Base-by-base conservation (phyloP, 805 yeast genomes). In the Candida silvatica region DNA sequence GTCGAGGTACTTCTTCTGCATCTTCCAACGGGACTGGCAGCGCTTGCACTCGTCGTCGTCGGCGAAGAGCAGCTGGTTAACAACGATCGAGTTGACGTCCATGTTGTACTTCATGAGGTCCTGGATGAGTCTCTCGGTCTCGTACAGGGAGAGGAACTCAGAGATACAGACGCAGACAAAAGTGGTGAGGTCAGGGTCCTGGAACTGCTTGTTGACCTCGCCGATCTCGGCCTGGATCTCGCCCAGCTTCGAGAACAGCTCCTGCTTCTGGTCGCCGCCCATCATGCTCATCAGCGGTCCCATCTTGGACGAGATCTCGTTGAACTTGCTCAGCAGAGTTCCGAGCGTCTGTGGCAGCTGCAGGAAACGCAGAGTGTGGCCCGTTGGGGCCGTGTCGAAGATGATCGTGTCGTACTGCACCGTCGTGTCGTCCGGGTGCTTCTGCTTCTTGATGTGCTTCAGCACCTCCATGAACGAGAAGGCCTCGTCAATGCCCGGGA, bases 331-430 rank as follows among this genome's bases (percentile, higher is more conserved):
- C 47, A 92, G 69, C 25, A 94, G 71, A 56, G 85, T 86, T 49
- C 87, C 94, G 42, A 92, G 66, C 3, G 96, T 88, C 20, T 94
- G 74, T 26, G 99, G 99, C 51, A 92, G 74, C 61, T 88, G 96
- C 57, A 92, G 69, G 59, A 92, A 92, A 52, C 99, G 76, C 49
- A 92, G 67, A 2, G 98, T 92, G 61, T 92, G 99, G 25, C 99
- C 99, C 0, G 99, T 92, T 48, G 99, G 99, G 0, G 99, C 98
- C n/a, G 99, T 92, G 59, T 92, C 99, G 52, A 92, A 92, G 46
- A 92, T 86, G 45, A 92, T 88, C 6, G 95, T 86, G 47, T 83
- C 86, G 56, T 82, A 92, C 31, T 68, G 68, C 6, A 53, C 46
- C 25, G 47, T 47, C 5, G 51, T 38, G 39, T 52, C 54, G 17